Conservation (phyloP, 176 grass and related monocot genomes). For the Paspalum notatum region DNA sequence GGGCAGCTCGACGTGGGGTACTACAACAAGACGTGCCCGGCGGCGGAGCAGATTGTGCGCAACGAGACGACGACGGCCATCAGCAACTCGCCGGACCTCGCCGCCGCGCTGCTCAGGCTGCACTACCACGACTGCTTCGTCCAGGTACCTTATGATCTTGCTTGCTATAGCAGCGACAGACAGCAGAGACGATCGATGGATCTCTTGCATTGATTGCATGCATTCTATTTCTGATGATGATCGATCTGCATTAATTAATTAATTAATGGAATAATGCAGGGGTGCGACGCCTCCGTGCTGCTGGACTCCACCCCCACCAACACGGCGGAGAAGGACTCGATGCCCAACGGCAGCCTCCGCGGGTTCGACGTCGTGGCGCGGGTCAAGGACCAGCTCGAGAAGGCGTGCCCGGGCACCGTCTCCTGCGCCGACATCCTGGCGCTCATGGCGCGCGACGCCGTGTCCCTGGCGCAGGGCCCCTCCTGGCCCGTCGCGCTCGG, state of each 20-base stretch:
- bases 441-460: slow-evolving; percentile 72
- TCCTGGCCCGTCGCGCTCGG: slow-evolving; percentile 61
- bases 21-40: slow-evolving; percentile 68
- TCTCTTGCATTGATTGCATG: neutral
- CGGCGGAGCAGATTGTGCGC: slow-evolving; percentile 57
- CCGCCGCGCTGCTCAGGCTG: slow-evolving; percentile 61
- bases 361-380: slow-evolving; percentile 68
- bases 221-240: neutral
- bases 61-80: slow-evolving; percentile 49
- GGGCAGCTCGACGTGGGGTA: slow-evolving; percentile 48
- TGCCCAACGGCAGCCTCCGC: slow-evolving; percentile 60
- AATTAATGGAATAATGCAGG: too few relatives aligned
- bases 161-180: too few relatives aligned
- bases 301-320: slow-evolving; percentile 57
- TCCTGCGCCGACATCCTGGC: slow-evolving; percentile 75
- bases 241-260: too few relatives aligned
- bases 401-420: slow-evolving; percentile 57
- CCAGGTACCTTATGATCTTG: slow-evolving; percentile 25
- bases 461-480: slow-evolving; percentile 50
- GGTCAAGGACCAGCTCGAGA: slow-evolving; percentile 64
- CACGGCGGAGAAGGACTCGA: slow-evolving; percentile 66
- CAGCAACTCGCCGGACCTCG: slow-evolving; percentile 37
- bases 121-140: slow-evolving; percentile 94
- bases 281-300: slow-evolving; percentile 81
- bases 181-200: too few relatives aligned